These are phyloP conservation scores for Lepiota venenata DNA, from an alignment of 768 basidiomycete genomes.

Conservation along the genomic window DNA sequence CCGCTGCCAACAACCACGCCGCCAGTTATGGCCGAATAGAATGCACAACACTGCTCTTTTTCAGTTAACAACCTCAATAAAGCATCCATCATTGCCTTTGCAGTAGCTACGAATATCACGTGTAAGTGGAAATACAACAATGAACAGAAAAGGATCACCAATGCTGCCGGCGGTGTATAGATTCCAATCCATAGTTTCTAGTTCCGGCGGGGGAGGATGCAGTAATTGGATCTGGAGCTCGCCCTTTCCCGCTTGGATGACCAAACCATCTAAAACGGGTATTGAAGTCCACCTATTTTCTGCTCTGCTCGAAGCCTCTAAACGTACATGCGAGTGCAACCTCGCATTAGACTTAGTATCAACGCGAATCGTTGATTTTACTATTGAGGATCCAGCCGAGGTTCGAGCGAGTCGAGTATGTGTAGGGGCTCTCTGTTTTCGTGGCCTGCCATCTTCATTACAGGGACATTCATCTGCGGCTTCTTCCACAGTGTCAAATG, in stretches of 20 bases:
- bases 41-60: slow-evolving; percentile 41
- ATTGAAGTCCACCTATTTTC: slow-evolving; percentile 44
- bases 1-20: slow-evolving; percentile 13
- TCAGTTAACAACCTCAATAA: slow-evolving; percentile 43
- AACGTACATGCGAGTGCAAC: slow-evolving; percentile 63
- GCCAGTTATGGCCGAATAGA: slow-evolving; percentile 46
- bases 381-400: slow-evolving; percentile 26
- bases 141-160: slow-evolving; percentile 30
- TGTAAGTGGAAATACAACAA: background rate
- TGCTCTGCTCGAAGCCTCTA: slow-evolving; percentile 55
- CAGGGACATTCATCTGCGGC: slow-evolving; percentile 67
- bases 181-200: slow-evolving; percentile 58
- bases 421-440: slow-evolving; percentile 39
- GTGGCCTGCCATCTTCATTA: slow-evolving; percentile 54
- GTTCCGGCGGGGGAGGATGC: slow-evolving; percentile 61
- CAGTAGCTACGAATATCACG: slow-evolving; percentile 40
- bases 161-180: slow-evolving; percentile 61
- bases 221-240: slow-evolving; percentile 51
- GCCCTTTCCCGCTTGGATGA: slow-evolving; percentile 48
- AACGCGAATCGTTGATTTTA: slow-evolving; percentile 53
- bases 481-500: slow-evolving; percentile 64
- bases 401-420: slow-evolving; percentile 36
- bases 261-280: slow-evolving; percentile 56
- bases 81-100: slow-evolving; percentile 65
- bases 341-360: slow-evolving; percentile 48